These are phyloP conservation scores for Colletotrichum sp. DNA, from an alignment of 2,329 filamentous ascomycete genomes.

Conservation along the genomic window DNA sequence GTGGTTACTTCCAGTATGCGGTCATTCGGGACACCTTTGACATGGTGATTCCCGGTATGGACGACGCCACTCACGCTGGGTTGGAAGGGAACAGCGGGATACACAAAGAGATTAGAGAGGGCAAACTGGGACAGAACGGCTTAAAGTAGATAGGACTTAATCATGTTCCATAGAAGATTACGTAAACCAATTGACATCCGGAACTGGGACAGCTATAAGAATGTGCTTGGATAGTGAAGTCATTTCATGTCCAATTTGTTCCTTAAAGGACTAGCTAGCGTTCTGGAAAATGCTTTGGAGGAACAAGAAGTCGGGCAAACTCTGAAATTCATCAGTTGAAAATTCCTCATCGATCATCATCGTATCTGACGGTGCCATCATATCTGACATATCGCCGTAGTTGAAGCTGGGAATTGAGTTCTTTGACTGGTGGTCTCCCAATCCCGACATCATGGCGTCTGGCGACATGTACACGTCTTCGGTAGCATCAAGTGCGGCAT, in stretches of 20 bases:
- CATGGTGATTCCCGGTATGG: conserved; percentile 54
- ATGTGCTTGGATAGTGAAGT: background rate
- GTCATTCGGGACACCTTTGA: conserved; percentile 62
- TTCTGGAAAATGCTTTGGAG: background rate
- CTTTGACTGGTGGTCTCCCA: background rate
- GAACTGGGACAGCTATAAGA: background rate
- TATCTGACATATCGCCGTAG: background rate
- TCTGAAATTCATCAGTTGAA: background rate
- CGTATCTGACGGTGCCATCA: background rate
- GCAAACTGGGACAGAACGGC: conserved; percentile 36
- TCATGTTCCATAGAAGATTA: background rate
- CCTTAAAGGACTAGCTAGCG: background rate
- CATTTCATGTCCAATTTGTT: background rate
- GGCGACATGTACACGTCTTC: background rate
- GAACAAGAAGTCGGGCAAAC: background rate
- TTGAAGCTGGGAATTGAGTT: background rate
- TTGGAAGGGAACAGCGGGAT: background rate
- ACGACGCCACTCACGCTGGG: conserved; percentile 16
- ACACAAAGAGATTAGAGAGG: conserved; percentile 41
- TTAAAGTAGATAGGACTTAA: background rate
- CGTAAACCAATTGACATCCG: background rate
- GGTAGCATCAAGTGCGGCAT: background rate
- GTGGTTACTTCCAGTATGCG: conserved; percentile 65
- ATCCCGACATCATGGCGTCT: background rate
- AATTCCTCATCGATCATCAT: background rate